Conservation (phyloP, 371 early-diverging fungal species). For the Capniomyces stellatus region DNA sequence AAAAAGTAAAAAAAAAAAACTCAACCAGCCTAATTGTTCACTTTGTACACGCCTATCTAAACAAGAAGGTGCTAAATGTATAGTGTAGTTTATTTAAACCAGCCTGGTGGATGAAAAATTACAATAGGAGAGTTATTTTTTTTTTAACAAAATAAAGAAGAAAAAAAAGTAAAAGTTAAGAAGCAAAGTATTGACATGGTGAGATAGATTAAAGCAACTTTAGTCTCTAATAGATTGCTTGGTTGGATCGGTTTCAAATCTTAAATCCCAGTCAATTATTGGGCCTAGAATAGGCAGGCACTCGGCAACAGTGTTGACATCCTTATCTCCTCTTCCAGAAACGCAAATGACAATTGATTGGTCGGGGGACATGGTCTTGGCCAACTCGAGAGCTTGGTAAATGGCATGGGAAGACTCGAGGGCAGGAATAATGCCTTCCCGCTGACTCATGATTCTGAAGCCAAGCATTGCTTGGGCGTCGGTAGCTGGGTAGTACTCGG, state of each 20-base stretch:
- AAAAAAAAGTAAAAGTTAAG: too few species aligned
- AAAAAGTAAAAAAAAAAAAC: too few species aligned
- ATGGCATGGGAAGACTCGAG: conserved; percentile 92
- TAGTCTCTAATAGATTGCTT: too few species aligned
- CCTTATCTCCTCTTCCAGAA: conserved; percentile 94
- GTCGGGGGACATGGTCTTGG: conserved; percentile 53
- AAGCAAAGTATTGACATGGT: too few species aligned
- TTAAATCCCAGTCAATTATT: conserved; percentile 82
- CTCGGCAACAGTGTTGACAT: conserved; percentile 84
- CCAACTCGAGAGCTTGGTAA: conserved; percentile 56
- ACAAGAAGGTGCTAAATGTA: too few species aligned
- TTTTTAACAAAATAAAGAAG: too few species aligned
- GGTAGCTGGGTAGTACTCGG: conserved; percentile 64
- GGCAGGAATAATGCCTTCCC: conserved; percentile 87
- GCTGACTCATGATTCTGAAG: conserved; percentile 66
- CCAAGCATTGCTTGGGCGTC: conserved; percentile 78
- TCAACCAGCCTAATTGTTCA: too few species aligned
- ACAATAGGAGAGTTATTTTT: too few species aligned
- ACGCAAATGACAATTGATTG: conserved; percentile 78
- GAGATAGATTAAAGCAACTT: too few species aligned
- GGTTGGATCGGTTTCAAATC: conserved; percentile 32
- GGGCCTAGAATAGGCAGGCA: conserved; percentile 75
- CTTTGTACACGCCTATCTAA: too few species aligned
- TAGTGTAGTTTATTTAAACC: too few species aligned
- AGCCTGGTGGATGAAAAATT: too few species aligned